phyloP scores from a whole-genome alignment of 2,329 filamentous ascomycete genomes.

The Alternaria metachromatica region DNA sequence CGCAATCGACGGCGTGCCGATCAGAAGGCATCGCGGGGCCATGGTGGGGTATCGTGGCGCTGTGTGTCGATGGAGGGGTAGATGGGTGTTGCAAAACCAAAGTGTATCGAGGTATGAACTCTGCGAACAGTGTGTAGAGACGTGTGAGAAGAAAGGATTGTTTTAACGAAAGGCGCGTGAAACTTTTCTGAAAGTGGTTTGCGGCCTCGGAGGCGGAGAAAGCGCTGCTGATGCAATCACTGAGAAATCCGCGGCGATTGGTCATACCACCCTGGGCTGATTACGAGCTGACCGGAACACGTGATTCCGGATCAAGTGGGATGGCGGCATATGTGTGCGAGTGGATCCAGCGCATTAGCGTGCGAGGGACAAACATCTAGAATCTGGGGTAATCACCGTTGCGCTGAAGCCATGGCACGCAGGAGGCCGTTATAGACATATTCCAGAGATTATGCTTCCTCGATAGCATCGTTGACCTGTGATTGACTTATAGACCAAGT shows the following conservation, averaged over 20 bases:
- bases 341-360: slow-evolving; percentile 14
- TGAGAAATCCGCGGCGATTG: slow-evolving; percentile 14
- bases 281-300: slow-evolving; percentile 5
- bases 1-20: slow-evolving; percentile 89
- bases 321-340: slow-evolving; percentile 2
- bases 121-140: background rate
- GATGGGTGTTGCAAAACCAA: background rate
- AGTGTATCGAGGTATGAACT: background rate
- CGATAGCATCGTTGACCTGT: background rate
- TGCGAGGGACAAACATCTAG: slow-evolving; percentile 1
- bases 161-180: slow-evolving; percentile 14
- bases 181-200: slow-evolving; percentile 34
- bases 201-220: slow-evolving; percentile 41
- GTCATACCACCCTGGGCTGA: slow-evolving; percentile 10
- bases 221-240: slow-evolving; percentile 15
- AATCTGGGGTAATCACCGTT: slow-evolving; percentile 14
- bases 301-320: slow-evolving; percentile 2
- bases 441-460: background rate
- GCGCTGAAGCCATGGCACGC: background rate
- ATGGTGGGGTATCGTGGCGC: slow-evolving; percentile 33
- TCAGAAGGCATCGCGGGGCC: slow-evolving; percentile 72
- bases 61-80: slow-evolving; percentile 5
- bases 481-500: background rate
- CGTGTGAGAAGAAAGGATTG: background rate
- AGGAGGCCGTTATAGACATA: background rate